Evolutionary conservation across 495 filamentous ascomycete genomes (phyloP).

Genomic region (Neurospora africana): DNA sequence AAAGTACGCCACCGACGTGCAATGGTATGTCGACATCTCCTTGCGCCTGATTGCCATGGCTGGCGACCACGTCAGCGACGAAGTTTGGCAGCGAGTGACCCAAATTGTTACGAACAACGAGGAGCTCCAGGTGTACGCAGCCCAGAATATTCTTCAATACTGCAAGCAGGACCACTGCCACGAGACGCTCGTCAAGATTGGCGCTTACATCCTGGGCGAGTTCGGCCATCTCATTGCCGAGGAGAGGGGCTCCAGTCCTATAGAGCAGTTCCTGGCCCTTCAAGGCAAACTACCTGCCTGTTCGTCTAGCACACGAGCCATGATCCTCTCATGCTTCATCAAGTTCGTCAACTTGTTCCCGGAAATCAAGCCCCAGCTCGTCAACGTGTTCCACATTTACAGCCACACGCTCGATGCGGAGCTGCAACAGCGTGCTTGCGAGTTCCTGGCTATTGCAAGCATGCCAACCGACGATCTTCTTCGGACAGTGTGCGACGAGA

Average conservation of each 20-base stretch:
- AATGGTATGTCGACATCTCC: slow-evolving; percentile 99
- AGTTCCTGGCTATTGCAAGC: slow-evolving; percentile 82
- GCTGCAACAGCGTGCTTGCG: slow-evolving; percentile 90
- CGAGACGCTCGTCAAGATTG: slow-evolving; percentile 95
- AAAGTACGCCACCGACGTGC: slow-evolving; percentile 95
- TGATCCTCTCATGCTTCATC: slow-evolving; percentile 88
- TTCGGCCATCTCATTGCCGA: slow-evolving; percentile 99
- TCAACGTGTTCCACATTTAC: slow-evolving; percentile 83
- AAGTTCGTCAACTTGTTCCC: slow-evolving; percentile 99
- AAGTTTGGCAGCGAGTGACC: slow-evolving; percentile 98
- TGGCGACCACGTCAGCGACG: slow-evolving; percentile 96
- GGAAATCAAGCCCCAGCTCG: slow-evolving; percentile 91
- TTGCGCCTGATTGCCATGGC: slow-evolving; percentile 90
- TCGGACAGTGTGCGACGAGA: slow-evolving; percentile 94
- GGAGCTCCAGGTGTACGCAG: slow-evolving; percentile 92
- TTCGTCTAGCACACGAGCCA: slow-evolving; percentile 80
- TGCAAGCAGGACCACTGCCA: slow-evolving; percentile 87
- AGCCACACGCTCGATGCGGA: slow-evolving; percentile 94
- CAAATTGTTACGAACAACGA: slow-evolving; percentile 99
- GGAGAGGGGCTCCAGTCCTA: slow-evolving; percentile 81
- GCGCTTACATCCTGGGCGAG: slow-evolving; percentile 88
- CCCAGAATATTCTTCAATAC: slow-evolving; percentile 81
- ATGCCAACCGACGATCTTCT: slow-evolving; percentile 84
- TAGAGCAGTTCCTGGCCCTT: slow-evolving; percentile 92
- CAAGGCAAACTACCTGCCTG: slow-evolving; percentile 83